Percentiles rank a stretch among this genome's conserved stretches.
Evolutionary conservation across 2,329 filamentous ascomycete genomes (phyloP).

Genomic region (Colletotrichum horii): DNA sequence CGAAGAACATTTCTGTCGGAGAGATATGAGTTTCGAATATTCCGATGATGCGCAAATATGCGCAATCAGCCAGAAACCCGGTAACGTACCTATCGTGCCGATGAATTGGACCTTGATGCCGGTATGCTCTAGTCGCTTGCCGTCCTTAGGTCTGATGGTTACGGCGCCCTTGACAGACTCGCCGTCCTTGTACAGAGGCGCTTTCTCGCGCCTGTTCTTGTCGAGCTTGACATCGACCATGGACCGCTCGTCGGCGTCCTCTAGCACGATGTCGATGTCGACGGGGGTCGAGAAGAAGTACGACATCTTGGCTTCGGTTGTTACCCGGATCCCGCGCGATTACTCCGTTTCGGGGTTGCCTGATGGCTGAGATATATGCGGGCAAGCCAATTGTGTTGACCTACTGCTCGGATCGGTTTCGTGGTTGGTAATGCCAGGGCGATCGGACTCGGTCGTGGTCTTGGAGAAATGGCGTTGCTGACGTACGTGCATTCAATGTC

Average conservation of each 20-base stretch:
- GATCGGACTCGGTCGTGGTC: background rate
- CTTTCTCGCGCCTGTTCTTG: conserved; percentile 97
- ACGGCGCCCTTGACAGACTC: conserved; percentile 97
- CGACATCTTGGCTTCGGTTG: conserved; percentile 69
- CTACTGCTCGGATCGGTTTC: background rate
- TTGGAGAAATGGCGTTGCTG: conserved; percentile 9
- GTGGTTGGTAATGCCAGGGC: background rate
- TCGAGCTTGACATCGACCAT: conserved; percentile 98
- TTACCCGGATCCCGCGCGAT: conserved; percentile 3
- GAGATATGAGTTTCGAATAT: conserved; percentile 9
- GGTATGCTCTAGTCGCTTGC: conserved; percentile 95
- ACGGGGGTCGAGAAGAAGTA: conserved; percentile 98
- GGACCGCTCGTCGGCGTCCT: conserved; percentile 90
- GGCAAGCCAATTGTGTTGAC: background rate
- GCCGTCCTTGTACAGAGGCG: conserved; percentile 95
- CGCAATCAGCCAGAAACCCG: background rate
- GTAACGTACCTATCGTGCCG: conserved; percentile 83
- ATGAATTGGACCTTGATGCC: conserved; percentile 99
- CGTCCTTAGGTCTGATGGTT: conserved; percentile 95
- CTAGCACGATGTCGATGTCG: conserved; percentile 98
- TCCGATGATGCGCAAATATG: background rate
- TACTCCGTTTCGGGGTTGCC: background rate
- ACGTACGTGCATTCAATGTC: conserved; percentile 4
- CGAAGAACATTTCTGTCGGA: conserved; percentile 94
- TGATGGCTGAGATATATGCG: too few species aligned